Evolutionary conservation across 352 stramenopile genomes (phyloP), one percentile per base, ranked within the genome.

Genomic region (Phytophthora europaea): DNA sequence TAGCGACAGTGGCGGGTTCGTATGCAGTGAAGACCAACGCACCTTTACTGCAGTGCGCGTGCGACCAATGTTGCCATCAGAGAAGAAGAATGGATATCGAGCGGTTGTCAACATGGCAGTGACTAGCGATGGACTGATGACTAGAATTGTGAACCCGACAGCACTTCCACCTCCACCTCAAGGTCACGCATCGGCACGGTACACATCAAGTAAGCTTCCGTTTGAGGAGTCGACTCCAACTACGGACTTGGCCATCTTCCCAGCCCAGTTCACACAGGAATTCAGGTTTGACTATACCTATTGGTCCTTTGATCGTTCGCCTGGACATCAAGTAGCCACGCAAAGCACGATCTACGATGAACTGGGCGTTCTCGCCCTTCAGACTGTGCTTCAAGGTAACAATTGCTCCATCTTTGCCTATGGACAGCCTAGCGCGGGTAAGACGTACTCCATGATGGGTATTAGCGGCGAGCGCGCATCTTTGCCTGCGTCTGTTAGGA

Each of bases 361-460:
- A 16, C 64, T 96, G 0, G 88, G 88, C 0, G 70, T 76, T 4
- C 76, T 89, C 10, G 83, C 82, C 9, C 81, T 94, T 26, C 73
- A 89, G 31, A 85, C 83, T 2, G 72, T 87, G 26, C 76, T 85
- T 55, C 70, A 88, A 61, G 85, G 87, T 4, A 89, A 73, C 61
- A 94, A 96, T 63, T 94, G 88, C 73, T 91, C 87, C 13, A 76
- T 94, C 23, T 93, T 94, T 47, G 86, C 83, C 1, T 94, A 93
- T 67, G 84, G 87, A 20, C 88, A 96, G 64, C 86, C 86, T 20
- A 83, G 82, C 23, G 83, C 84, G 12, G 87, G 89, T 18, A 96
- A 96, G 57, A 94, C 85, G 48, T 92, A 85, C 65, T 90, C 82
- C 23, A 90, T 92, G 82, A 89, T 87, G 60, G 84, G 84, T 4